Evolutionary conservation across 179 eudicot species (phyloP), one percentile per base, ranked within the genome.

Genomic region (Nepenthes alata): DNA sequence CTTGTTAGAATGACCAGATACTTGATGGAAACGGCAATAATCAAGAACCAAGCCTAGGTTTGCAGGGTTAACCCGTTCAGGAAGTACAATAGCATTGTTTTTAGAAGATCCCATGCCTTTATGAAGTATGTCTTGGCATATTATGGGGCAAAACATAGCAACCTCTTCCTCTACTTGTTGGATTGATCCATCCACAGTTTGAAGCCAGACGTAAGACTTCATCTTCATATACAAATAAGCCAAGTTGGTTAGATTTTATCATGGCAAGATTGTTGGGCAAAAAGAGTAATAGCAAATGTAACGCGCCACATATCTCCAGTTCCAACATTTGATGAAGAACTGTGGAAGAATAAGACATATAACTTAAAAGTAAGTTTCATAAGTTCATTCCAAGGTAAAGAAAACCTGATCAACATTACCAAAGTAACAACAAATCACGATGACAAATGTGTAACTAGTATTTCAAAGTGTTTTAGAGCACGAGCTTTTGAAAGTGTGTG

Each of bases 101-200:
- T 85, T 81, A 60, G 85, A 88, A 53, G 84, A 79, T 65, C 96
- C 96, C 75, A 72, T 73, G 62, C 87, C 77, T 60, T 82, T 79
- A 63, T 81, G 85, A 70, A 83, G 84, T 64, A 87, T 81, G 70
- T 88, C 93, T 55, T 80, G 74, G 70, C 89, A 80, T 75, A 88
- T 78, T 72, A 81, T 61, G 37, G 93, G 93, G 58, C 89, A 83
- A 77, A 78, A 83, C 89, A 85, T 76, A 49, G 96, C 96, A 80
- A 88, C 89, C 72, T 88, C 89, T 79, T 81, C 83, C 79, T 88
- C 96, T 13, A 83, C 91, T 85, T 88, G 84, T 73, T 83, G 93
- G 35, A 83, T 83, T 37, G 84, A 81, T 51, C 89, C 93, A 78
- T 85, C 96, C 54, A 75, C 74, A 71, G 87, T 85, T 80, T 81